Base-by-base conservation (phyloP, 768 basidiomycete species). In the Cystoderma amianthinum region DNA sequence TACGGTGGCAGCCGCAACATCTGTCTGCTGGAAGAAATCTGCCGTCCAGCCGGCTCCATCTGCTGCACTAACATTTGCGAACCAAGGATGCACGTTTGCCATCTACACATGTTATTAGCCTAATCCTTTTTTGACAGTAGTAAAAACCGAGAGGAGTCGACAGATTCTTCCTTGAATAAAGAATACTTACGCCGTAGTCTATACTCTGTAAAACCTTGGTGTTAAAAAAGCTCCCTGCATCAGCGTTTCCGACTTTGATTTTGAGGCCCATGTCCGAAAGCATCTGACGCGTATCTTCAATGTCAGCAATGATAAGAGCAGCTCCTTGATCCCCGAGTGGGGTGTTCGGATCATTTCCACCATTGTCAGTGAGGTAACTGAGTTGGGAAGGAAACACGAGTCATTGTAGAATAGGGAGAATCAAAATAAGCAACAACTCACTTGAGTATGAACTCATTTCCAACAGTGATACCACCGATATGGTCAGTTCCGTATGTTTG, bases 71-170 rank as follows among this genome's bases (percentile, higher is more conserved):
- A 83, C 74, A 49, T 84, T 80, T n/a, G 85, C 94, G 57, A 96
- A 97, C 90, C 89, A 93, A 2, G 92, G 82, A 54, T 95, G 92
- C 5, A 92, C 89, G 47, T 96, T 95, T 4, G 89, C 76, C 84
- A 93, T 76, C 81, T 85, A 44, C 1, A 11, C 5, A 41, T 23
- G n/a, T 18, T 28, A 20, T 16, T 15, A 47, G 38, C 28, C 15
- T 32, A 30, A 9, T 10, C 11, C 28, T 16, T 16, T n/a, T 5
- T 20, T 5, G n/a, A n/a, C n/a, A n/a, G n/a, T n/a, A n/a, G 15
- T 7, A 16, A 6, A 33, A 19, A 25, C 17, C 11, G 41, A 25
- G 21, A 36, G 38, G 46, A 36, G 28, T 30, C 15, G 28, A 30
- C n/a, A 30, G 28, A 30, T 30, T 36, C 7, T 17, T 15, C 7